Conservation (phyloP, 1,284 basidiomycete genomes). For the Microbotryum lychnidis-dioicae region DNA sequence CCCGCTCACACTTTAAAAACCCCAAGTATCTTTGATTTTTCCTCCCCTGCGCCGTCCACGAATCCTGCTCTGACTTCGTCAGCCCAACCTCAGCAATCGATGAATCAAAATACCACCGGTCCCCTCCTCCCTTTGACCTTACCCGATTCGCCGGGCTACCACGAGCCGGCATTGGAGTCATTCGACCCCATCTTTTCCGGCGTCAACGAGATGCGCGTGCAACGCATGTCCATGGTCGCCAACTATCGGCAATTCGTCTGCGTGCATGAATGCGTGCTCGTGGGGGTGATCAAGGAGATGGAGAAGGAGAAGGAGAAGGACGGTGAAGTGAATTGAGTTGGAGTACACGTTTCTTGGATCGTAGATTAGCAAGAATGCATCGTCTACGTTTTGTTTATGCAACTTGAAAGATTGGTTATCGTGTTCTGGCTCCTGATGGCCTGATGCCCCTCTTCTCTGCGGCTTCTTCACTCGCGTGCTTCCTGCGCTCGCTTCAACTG, state of each 20-base stretch:
- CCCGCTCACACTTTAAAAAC: too few relatives aligned
- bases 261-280: constrained; percentile 32
- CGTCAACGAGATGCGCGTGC: constrained; percentile 34
- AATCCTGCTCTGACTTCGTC: neutral
- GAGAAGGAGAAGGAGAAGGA: neutral
- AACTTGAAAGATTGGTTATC: too few relatives aligned
- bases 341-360: too few relatives aligned
- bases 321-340: too few relatives aligned
- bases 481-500: too few relatives aligned
- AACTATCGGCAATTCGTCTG: constrained; percentile 36
- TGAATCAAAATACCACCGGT: neutral
- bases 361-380: too few relatives aligned
- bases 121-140: neutral
- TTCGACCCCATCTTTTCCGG: constrained; percentile 30
- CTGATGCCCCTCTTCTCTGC: too few relatives aligned
- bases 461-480: too few relatives aligned
- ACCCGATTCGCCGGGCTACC: neutral
- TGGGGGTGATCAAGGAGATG: constrained; percentile 16
- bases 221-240: constrained; percentile 39
- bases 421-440: too few relatives aligned
- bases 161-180: constrained; percentile 10
- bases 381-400: too few relatives aligned
- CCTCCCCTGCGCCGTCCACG: too few relatives aligned
- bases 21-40: too few relatives aligned
- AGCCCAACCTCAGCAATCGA: neutral